phyloP scores from a whole-genome alignment of 2,329 filamentous ascomycete species.

The Trichophyton simii region DNA sequence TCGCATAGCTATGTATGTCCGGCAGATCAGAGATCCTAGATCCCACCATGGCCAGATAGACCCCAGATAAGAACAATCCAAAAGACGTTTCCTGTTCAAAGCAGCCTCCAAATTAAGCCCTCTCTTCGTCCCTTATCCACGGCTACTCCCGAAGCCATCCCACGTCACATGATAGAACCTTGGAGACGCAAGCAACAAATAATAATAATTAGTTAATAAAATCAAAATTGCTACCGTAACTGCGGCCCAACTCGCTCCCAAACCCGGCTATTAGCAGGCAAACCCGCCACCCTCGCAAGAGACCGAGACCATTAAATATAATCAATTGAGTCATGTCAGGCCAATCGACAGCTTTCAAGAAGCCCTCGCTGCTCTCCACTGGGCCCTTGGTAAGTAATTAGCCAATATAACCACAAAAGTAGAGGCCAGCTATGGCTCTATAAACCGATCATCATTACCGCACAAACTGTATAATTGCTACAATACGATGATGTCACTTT shows the following conservation, averaged over 20 bases:
- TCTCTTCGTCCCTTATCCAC: neutral
- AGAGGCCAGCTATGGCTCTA: no score
- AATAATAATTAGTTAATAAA: no score
- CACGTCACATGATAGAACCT: neutral
- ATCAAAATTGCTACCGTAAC: neutral
- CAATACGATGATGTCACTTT: no score
- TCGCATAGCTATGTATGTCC: neutral
- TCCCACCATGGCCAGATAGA: neutral
- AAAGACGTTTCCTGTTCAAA: neutral
- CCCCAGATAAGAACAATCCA: neutral
- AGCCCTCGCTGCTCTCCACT: slow-evolving; percentile 22
- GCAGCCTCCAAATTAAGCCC: neutral
- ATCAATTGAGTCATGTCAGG: neutral
- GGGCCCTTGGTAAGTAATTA: slow-evolving; percentile 24
- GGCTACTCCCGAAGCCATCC: no score
- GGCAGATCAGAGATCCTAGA: neutral
- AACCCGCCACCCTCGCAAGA: neutral
- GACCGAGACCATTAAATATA: neutral
- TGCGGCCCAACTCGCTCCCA: neutral
- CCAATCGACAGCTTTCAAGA: neutral
- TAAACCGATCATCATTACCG: neutral
- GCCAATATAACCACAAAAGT: no score
- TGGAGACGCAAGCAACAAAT: no score
- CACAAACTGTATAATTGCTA: no score
- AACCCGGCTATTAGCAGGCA: neutral